phyloP scores from a whole-genome alignment of 1,139 yeast genomes.

The Blastobotrys aristatus region DNA sequence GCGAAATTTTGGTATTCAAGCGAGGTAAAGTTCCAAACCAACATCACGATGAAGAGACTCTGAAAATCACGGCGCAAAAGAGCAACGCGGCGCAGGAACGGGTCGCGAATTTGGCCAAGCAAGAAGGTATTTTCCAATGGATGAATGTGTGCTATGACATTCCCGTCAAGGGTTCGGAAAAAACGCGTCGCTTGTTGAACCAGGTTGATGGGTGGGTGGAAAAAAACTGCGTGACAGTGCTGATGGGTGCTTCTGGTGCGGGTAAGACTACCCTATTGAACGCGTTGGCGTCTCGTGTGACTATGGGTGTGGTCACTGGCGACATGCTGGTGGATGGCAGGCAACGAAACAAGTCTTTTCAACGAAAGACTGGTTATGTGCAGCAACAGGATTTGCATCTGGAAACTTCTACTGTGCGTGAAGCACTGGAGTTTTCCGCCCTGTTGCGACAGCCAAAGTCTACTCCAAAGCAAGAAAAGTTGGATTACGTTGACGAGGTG shows the following conservation, averaged over 20 bases:
- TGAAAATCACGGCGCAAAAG: constrained; percentile 1
- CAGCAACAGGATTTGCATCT: constrained; percentile 91
- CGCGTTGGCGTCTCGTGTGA: constrained; percentile 81
- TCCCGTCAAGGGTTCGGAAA: constrained; percentile 49
- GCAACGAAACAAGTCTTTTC: constrained; percentile 41
- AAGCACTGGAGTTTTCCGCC: constrained; percentile 90
- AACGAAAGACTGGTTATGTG: constrained; percentile 88
- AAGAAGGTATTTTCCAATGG: constrained; percentile 65
- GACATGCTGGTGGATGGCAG: constrained; percentile 70
- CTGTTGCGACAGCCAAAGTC: constrained; percentile 74
- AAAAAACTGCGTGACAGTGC: constrained; percentile 55
- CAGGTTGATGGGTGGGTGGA: constrained; percentile 57
- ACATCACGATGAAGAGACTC: constrained; percentile 23
- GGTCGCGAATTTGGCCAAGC: constrained; percentile 23
- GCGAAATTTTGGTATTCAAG: constrained; percentile 72
- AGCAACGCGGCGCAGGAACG: constrained; percentile 18
- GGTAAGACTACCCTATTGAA: constrained; percentile 93
- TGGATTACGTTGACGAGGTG: constrained; percentile 59
- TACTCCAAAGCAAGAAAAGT: constrained; percentile 65
- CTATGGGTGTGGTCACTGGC: constrained; percentile 69
- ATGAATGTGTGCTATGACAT: constrained; percentile 70
- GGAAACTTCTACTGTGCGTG: constrained; percentile 92
- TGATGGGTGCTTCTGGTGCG: constrained; percentile 70
- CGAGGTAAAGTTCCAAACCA: constrained; percentile 37
- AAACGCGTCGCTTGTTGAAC: constrained; percentile 47